Evolutionary conservation across 768 basidiomycete genomes (phyloP).

Genomic region (Termitomyces sp.): DNA sequence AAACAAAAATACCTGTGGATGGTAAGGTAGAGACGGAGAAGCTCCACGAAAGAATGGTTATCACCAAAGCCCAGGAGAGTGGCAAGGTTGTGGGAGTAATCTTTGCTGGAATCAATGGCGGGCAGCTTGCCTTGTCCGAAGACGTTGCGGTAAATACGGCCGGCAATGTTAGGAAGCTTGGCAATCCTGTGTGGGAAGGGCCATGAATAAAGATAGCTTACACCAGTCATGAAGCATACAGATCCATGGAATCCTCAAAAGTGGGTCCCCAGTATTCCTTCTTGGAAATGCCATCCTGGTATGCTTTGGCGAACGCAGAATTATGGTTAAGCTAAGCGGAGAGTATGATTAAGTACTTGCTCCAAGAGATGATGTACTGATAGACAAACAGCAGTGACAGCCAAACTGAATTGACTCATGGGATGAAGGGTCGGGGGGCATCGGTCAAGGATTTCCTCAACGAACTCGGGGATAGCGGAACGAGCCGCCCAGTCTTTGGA

Average conservation of each 20-base stretch:
- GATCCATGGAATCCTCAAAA: slow-evolving; percentile 86
- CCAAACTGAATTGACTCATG: slow-evolving; percentile 97
- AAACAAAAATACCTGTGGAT: slow-evolving; percentile 70
- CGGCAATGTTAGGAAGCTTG: slow-evolving; percentile 95
- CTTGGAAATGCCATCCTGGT: slow-evolving; percentile 88
- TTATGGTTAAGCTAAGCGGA: slow-evolving; percentile 76
- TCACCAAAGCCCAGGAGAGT: slow-evolving; percentile 90
- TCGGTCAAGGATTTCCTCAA: slow-evolving; percentile 94
- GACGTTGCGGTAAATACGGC: slow-evolving; percentile 85
- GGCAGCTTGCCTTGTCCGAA: slow-evolving; percentile 86
- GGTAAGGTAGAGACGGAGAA: slow-evolving; percentile 93
- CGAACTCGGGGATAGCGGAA: slow-evolving; percentile 84
- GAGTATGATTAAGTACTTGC: slow-evolving; percentile 1
- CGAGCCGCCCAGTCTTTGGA: slow-evolving; percentile 95
- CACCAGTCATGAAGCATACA: slow-evolving; percentile 35
- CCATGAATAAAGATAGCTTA: slow-evolving; percentile 3
- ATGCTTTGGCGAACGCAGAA: slow-evolving; percentile 94
- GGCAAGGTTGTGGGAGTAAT: slow-evolving; percentile 86
- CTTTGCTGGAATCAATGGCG: slow-evolving; percentile 76
- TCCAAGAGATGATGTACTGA: background rate
- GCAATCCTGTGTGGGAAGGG: slow-evolving; percentile 60
- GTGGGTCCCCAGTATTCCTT: slow-evolving; percentile 96
- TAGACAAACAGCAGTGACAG: slow-evolving; percentile 78
- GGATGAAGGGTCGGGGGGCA: slow-evolving; percentile 93
- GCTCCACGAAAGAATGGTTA: slow-evolving; percentile 83